phyloP scores from a whole-genome alignment of 2,329 filamentous ascomycete genomes.

The Aureobasidium lini region DNA sequence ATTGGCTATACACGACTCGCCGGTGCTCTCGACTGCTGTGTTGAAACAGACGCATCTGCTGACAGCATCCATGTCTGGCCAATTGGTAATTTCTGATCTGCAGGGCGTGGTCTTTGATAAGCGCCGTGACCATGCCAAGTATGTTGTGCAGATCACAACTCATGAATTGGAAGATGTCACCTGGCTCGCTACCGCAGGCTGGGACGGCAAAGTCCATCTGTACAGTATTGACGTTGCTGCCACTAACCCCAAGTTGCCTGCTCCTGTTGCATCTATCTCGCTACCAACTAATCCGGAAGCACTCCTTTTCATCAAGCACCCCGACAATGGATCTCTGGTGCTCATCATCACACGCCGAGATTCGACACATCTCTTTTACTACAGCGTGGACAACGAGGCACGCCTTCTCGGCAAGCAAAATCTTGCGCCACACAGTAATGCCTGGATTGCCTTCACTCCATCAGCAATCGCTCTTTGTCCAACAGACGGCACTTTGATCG shows the following conservation, averaged over 20 bases:
- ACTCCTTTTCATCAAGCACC: slow-evolving; percentile 45
- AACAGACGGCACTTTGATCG: slow-evolving; percentile 46
- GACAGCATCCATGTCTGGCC: slow-evolving; percentile 54
- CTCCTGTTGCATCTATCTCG: slow-evolving; percentile 35
- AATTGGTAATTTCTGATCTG: slow-evolving; percentile 42
- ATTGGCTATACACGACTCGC: slow-evolving; percentile 41
- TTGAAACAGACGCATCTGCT: slow-evolving; percentile 40
- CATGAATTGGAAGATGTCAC: slow-evolving; percentile 24
- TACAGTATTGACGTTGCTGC: slow-evolving; percentile 33
- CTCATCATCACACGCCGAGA: slow-evolving; percentile 50
- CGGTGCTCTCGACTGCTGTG: slow-evolving; percentile 45
- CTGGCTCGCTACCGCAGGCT: slow-evolving; percentile 52
- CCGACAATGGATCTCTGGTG: slow-evolving; percentile 40
- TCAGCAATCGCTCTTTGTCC: slow-evolving; percentile 50
- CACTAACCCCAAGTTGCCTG: slow-evolving; percentile 25
- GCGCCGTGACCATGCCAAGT: slow-evolving; percentile 52
- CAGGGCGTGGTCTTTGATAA: slow-evolving; percentile 36
- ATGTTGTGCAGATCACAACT: slow-evolving; percentile 46
- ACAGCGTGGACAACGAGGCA: slow-evolving; percentile 33
- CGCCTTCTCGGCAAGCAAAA: slow-evolving; percentile 50
- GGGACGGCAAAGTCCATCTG: slow-evolving; percentile 51
- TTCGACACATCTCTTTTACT: slow-evolving; percentile 53
- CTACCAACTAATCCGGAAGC: slow-evolving; percentile 51
- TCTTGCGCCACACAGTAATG: slow-evolving; percentile 52
- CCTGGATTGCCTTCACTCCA: slow-evolving; percentile 58